Evolutionary conservation across 2,329 filamentous ascomycete genomes (phyloP), one percentile per base, ranked within the genome.

Genomic region (Tolypocladium ovalisporum): DNA sequence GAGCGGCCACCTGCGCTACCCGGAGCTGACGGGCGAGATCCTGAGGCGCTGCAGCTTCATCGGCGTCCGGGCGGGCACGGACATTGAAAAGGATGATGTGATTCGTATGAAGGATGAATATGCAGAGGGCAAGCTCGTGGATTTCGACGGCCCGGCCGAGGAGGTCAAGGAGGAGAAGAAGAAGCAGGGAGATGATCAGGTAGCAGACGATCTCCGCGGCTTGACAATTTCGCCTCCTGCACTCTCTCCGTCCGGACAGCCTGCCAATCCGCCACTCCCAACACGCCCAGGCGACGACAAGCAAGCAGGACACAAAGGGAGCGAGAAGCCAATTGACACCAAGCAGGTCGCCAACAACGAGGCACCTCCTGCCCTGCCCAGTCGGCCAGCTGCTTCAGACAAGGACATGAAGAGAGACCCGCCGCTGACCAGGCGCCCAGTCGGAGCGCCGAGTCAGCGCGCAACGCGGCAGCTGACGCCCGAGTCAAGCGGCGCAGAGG

Each of bases 1-100:
- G 54, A 75, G 71, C 62, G 78, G 79, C 5, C 80, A 84, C 61
- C 66, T 81, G 52, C 75, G 80, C 32, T 83, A 79, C 61, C 78
- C 81, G 0, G 68, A 69, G 1, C 68, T 83, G 17, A 76, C 77
- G 9, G 75, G 75, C 35, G 74, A 79, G 68, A 82, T 83, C 29
- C 69, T 83, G 39, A 70, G 71, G 22, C 72, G 73, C 44, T 83
- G 80, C 64, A 79, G 77, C 22, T 81, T 83, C 58, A 68, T 75
- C 3, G 70, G 75, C 42, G 69, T 80, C 34, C 70, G 70, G 47
- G 77, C 75, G 10, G 73, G 74, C 29, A 68, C 69, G 0, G 71
- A 70, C 5, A 82, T 82, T 53, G 78, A 78, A 62, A 78, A 76
- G 62, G 80, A 82, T 58, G 74, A 78, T 3, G 71, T 81, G 12